Percentiles rank a stretch among this genome's conserved stretches.
These are phyloP conservation scores for Plasmopara viticola DNA, from an alignment of 352 stramenopile genomes.

Conservation along the genomic window DNA sequence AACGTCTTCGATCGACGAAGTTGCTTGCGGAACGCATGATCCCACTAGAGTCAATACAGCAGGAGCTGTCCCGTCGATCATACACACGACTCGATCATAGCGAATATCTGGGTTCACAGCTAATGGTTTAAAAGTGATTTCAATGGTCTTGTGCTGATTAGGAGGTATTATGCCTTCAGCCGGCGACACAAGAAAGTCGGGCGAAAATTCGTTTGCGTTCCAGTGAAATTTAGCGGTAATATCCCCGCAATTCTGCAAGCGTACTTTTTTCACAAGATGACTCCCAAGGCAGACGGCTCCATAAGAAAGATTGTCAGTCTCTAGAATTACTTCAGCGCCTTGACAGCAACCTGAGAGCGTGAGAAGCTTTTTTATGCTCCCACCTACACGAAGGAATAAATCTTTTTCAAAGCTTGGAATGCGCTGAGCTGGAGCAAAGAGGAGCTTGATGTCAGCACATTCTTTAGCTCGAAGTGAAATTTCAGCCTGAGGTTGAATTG, in stretches of 20 bases:
- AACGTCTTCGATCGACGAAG: slow-evolving; percentile 84
- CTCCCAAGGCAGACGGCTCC: slow-evolving; percentile 86
- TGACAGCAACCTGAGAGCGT: slow-evolving; percentile 81
- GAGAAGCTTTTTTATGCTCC: slow-evolving; percentile 67
- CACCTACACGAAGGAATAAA: slow-evolving; percentile 54
- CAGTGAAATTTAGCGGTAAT: slow-evolving; percentile 86
- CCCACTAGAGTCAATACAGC: slow-evolving; percentile 51
- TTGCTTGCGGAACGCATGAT: slow-evolving; percentile 80
- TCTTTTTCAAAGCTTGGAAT: slow-evolving; percentile 59
- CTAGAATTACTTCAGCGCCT: slow-evolving; percentile 87
- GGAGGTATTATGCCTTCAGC: slow-evolving; percentile 76
- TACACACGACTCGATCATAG: too few relatives aligned
- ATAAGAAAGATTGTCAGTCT: slow-evolving; percentile 87
- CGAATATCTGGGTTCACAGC: slow-evolving; percentile 15
- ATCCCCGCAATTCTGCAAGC: slow-evolving; percentile 89
- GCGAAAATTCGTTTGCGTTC: slow-evolving; percentile 61
- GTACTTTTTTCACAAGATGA: slow-evolving; percentile 75
- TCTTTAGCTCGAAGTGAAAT: slow-evolving; percentile 41
- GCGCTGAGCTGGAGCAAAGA: slow-evolving; percentile 65
- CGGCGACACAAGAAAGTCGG: slow-evolving; percentile 80
- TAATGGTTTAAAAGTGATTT: slow-evolving; percentile 86
- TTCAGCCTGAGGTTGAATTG: slow-evolving; percentile 47
- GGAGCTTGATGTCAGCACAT: slow-evolving; percentile 63
- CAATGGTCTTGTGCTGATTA: slow-evolving; percentile 82
- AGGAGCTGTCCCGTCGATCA: too few relatives aligned